Evolutionary conservation across 768 basidiomycete genomes (phyloP), one percentile per base, ranked within the genome.

Genomic region (Tricholoma bakamatsutake): DNA sequence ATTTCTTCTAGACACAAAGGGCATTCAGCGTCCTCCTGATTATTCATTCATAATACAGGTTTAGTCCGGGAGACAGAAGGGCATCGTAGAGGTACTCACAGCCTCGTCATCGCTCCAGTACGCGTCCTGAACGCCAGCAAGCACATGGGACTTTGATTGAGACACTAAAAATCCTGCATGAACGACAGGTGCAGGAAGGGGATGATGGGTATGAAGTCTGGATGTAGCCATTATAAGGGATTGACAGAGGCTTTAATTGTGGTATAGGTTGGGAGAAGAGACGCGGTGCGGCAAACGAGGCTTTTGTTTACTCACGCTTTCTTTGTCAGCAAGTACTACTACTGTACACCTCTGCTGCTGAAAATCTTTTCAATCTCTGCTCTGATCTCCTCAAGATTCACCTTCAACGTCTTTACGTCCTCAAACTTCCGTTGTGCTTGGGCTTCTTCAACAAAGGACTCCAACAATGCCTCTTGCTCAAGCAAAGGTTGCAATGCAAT

Each of bases 1-100:
- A 99, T 93, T 76, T 97, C 94, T 68, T 98, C 96, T 43, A 98
- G 84, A 74, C 97, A 99, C 57, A 99, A 83, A 45, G 97, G 93
- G 75, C 97, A 99, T 66, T 98, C 97, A 59, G 90, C 90, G 67
- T 98, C 94, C 69, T 98, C 96, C 96, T 98, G 63, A 1, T 46
- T 39, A 42, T 51, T 52, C 52, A 53, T 33, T 31, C 10, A 42
- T n/a, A 3, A 7, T 42, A 18, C 10, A 21, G 11, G 10, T 21
- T 42, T 42, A 18, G 21, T 21, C 8, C 40, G 5, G 9, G 18
- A 58, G 34, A 56, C 10, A 55, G 50, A 60, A 35, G 35, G 55
- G 37, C 21, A n/a, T 28, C 13, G 43, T 17, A 27, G 21, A n/a
- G 11, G 57, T 55, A 71, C 82, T 67, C 68, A 89, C 90, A 53